These are phyloP conservation scores for Coniosporium tulheliwenetii DNA, from an alignment of 2,329 filamentous ascomycete species.

Conservation along the genomic window DNA sequence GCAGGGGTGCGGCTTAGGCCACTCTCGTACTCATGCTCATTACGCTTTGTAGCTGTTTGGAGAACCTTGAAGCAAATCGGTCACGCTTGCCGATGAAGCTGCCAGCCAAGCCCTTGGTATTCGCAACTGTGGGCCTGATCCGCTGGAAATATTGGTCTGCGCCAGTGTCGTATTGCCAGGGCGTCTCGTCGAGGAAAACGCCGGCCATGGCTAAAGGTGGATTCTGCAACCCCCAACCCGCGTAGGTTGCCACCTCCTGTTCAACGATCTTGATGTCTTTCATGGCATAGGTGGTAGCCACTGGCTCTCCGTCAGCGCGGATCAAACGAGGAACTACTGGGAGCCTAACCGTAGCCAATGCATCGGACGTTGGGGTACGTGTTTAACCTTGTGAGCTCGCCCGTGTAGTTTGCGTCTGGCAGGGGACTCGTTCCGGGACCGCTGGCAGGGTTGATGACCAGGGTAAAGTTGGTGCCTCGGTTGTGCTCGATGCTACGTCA, in stretches of 20 bases:
- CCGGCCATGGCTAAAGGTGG: slow-evolving; percentile 9
- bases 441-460: slow-evolving; percentile 13
- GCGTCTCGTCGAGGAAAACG: slow-evolving; percentile 15
- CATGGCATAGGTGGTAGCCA: slow-evolving; percentile 9
- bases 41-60: no score
- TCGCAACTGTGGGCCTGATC: no score
- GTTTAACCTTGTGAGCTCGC: slow-evolving; percentile 11
- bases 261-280: slow-evolving; percentile 7
- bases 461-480: slow-evolving; percentile 12
- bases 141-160: no score
- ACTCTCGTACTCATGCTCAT: no score
- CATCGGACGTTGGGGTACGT: slow-evolving; percentile 9
- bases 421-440: slow-evolving; percentile 8
- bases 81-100: no score
- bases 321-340: no score
- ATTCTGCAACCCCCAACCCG: slow-evolving; percentile 9
- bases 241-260: slow-evolving; percentile 10
- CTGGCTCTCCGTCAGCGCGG: no score
- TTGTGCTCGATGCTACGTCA: neutral
- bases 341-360: slow-evolving; percentile 9
- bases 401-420: slow-evolving; percentile 11
- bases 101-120: no score
- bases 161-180: slow-evolving; percentile 7
- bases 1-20: no score
- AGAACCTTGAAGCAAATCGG: no score